These are phyloP conservation scores for Phytophthora megakarya DNA, from an alignment of 352 stramenopile genomes.

Conservation along the genomic window DNA sequence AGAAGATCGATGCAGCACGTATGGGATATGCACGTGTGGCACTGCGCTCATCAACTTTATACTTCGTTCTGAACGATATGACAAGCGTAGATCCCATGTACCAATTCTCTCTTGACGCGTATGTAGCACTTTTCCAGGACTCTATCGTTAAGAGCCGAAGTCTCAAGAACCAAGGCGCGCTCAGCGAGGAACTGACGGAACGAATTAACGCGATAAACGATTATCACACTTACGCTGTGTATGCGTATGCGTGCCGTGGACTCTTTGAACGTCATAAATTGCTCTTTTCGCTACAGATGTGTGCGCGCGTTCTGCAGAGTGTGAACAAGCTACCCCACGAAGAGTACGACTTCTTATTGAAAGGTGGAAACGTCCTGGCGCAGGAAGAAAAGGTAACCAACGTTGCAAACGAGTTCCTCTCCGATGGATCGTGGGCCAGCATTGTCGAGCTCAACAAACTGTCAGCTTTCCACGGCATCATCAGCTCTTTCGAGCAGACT, in stretches of 20 bases:
- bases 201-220: slow-evolving; percentile 95
- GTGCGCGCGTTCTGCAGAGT: slow-evolving; percentile 91
- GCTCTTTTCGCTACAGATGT: slow-evolving; percentile 95
- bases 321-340: slow-evolving; percentile 91
- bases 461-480: slow-evolving; percentile 84
- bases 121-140: slow-evolving; percentile 94
- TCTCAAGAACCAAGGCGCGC: slow-evolving; percentile 76
- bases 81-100: slow-evolving; percentile 97
- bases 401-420: slow-evolving; percentile 87
- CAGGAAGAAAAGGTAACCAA: slow-evolving; percentile 82
- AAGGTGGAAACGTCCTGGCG: slow-evolving; percentile 77
- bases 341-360: slow-evolving; percentile 96
- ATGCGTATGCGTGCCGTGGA: slow-evolving; percentile 94
- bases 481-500: slow-evolving; percentile 90
- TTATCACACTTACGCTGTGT: slow-evolving; percentile 95
- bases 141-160: slow-evolving; percentile 91
- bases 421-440: slow-evolving; percentile 85
- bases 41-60: slow-evolving; percentile 93
- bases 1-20: slow-evolving; percentile 94
- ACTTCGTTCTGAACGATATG: slow-evolving; percentile 97
- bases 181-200: slow-evolving; percentile 85
- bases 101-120: slow-evolving; percentile 96
- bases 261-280: slow-evolving; percentile 97
- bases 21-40: slow-evolving; percentile 94
- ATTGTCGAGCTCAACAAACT: slow-evolving; percentile 94